Percentiles rank a stretch among this genome's conserved stretches.
Conservation (phyloP, 1,284 basidiomycete genomes). For the Golubevia pallescens region DNA sequence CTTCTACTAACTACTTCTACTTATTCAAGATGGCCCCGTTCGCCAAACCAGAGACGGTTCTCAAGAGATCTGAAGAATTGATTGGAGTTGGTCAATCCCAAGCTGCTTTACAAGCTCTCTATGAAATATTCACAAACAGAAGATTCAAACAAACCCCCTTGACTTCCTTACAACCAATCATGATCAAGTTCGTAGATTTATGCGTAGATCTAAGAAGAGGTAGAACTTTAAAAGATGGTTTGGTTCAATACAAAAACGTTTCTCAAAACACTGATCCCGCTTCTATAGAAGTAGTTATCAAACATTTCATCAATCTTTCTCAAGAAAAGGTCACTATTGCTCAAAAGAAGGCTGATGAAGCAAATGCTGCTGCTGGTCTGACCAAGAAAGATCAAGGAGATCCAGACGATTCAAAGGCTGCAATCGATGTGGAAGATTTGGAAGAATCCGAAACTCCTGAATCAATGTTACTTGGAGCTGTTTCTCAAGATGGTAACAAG, state of each 20-base stretch:
- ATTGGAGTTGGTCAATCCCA: slow-evolving; percentile 86
- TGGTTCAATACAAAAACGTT: slow-evolving; percentile 78
- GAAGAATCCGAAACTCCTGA: slow-evolving; percentile 83
- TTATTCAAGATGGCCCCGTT: slow-evolving; percentile 73
- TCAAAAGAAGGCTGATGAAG: slow-evolving; percentile 40
- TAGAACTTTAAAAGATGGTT: slow-evolving; percentile 88
- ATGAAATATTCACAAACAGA: slow-evolving; percentile 91
- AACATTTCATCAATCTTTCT: slow-evolving; percentile 83
- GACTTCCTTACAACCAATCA: slow-evolving; percentile 89
- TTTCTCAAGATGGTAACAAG: slow-evolving; percentile 88
- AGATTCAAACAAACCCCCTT: slow-evolving; percentile 91
- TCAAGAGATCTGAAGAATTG: slow-evolving; percentile 86
- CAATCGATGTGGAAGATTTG: slow-evolving; percentile 66
- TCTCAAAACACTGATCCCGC: slow-evolving; percentile 84
- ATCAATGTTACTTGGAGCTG: slow-evolving; percentile 83
- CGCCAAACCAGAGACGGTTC: slow-evolving; percentile 86
- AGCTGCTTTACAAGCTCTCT: slow-evolving; percentile 84
- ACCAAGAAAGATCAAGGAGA: too few relatives aligned
- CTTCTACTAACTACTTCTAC: background rate
- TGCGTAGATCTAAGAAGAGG: slow-evolving; percentile 95
- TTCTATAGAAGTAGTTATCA: slow-evolving; percentile 91
- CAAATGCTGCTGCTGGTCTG: too few relatives aligned
- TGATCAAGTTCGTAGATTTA: slow-evolving; percentile 83
- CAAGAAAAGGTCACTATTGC: slow-evolving; percentile 73
- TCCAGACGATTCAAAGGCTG: too few relatives aligned